phyloP scores from a whole-genome alignment of 169 alveolate species.

The Perkinsus marinus region DNA sequence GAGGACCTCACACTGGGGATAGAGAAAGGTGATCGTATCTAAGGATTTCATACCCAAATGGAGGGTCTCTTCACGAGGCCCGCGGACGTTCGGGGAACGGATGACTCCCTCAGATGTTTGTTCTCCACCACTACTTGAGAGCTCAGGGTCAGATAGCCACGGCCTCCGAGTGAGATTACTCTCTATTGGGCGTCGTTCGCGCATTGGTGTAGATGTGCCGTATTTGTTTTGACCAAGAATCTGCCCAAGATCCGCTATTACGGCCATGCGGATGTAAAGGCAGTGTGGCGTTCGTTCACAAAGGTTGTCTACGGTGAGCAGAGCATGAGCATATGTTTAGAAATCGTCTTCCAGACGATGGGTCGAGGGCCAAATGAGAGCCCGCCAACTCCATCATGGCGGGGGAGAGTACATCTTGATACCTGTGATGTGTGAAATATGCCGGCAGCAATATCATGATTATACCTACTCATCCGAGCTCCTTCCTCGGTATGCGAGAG shows the following conservation, averaged over 20 bases:
- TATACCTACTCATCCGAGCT: neutral
- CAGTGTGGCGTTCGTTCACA: conserved; percentile 38
- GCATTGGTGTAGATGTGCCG: conserved; percentile 18
- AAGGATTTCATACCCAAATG: too few species aligned
- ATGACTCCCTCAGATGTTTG: too few species aligned
- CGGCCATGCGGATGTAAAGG: conserved; percentile 52
- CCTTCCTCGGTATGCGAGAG: neutral
- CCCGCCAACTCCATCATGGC: neutral
- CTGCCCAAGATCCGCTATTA: conserved; percentile 24
- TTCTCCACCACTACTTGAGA: too few species aligned
- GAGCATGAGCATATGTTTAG: neutral
- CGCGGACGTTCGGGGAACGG: too few species aligned
- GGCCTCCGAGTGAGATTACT: too few species aligned
- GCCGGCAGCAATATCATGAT: neutral
- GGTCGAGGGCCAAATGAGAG: neutral
- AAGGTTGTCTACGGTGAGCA: conserved; percentile 24
- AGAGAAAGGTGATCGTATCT: too few species aligned
- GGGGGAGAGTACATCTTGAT: neutral
- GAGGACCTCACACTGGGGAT: too few species aligned
- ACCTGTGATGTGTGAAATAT: neutral
- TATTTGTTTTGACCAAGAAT: conserved; percentile 40
- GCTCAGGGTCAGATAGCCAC: too few species aligned
- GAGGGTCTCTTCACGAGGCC: too few species aligned
- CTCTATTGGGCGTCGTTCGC: too few species aligned
- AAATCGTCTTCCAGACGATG: neutral